phyloP scores from a whole-genome alignment of 805 yeast species.

The Candida lessepsii region DNA sequence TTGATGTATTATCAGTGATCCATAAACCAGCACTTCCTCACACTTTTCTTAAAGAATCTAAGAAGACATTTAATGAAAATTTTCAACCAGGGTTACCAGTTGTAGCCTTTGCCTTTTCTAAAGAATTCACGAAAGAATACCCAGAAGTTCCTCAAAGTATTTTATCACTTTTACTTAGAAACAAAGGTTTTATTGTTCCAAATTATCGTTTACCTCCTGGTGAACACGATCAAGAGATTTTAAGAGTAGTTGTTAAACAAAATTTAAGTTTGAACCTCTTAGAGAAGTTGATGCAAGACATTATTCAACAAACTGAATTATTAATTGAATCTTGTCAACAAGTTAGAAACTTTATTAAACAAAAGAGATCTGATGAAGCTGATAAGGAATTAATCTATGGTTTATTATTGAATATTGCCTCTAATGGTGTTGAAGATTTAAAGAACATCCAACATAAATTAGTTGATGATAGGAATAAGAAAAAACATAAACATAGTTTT shows the following conservation, averaged over 20 bases:
- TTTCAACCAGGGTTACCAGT: slow-evolving; percentile 84
- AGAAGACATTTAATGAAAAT: slow-evolving; percentile 34
- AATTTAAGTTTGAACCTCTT: slow-evolving; percentile 62
- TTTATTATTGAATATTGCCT: slow-evolving; percentile 53
- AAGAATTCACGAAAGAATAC: slow-evolving; percentile 53
- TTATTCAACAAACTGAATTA: slow-evolving; percentile 51
- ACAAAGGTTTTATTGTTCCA: slow-evolving; percentile 84
- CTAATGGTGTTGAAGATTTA: slow-evolving; percentile 49
- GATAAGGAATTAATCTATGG: slow-evolving; percentile 42
- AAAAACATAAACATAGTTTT: slow-evolving; percentile 28
- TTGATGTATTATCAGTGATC: slow-evolving; percentile 72
- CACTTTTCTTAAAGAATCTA: slow-evolving; percentile 15
- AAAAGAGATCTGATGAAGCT: slow-evolving; percentile 18
- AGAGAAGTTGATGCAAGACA: slow-evolving; percentile 62
- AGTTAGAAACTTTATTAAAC: slow-evolving; percentile 27
- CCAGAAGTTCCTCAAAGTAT: slow-evolving; percentile 84
- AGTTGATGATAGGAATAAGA: slow-evolving; percentile 19
- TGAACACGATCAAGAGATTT: slow-evolving; percentile 57
- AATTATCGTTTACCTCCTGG: slow-evolving; percentile 81
- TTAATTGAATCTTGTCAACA: slow-evolving; percentile 48
- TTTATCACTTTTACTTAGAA: slow-evolving; percentile 68
- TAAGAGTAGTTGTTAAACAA: slow-evolving; percentile 80
- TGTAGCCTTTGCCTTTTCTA: slow-evolving; percentile 76
- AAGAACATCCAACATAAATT: slow-evolving; percentile 21
- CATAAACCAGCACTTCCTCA: slow-evolving; percentile 50